phyloP scores from a whole-genome alignment of 106 monocot genomes.

The Vanilla planifolia region DNA sequence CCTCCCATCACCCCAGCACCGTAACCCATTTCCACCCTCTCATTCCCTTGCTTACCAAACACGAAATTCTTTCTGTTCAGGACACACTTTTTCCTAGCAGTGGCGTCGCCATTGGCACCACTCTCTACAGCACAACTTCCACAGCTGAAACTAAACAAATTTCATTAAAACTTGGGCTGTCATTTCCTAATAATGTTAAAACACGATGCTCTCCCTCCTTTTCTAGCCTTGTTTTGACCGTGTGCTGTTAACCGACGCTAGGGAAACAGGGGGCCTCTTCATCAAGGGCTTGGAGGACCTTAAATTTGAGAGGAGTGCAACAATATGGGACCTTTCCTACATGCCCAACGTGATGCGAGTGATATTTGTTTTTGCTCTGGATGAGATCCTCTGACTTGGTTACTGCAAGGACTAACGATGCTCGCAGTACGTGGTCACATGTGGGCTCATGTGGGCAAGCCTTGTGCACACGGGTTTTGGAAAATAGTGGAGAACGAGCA shows the following conservation, averaged over 20 bases:
- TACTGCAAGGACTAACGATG: background rate
- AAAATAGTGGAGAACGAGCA: background rate
- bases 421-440: conserved; percentile 11
- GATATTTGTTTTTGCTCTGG: conserved; percentile 1
- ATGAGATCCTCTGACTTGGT: background rate
- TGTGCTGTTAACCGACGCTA: conserved; percentile 5
- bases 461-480: background rate
- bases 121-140: conserved; percentile 18
- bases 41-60: background rate
- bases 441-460: conserved; percentile 20
- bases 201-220: background rate
- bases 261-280: background rate
- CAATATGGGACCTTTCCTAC: too few relatives aligned
- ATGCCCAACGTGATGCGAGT: too few relatives aligned
- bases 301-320: too few relatives aligned
- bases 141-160: conserved; percentile 20
- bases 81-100: conserved; percentile 22
- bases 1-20: conserved; percentile 2
- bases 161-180: conserved; percentile 31
- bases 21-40: background rate
- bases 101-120: conserved; percentile 11
- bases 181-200: background rate
- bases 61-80: conserved; percentile 24
- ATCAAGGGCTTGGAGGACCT: background rate
- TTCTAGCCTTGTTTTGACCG: conserved; percentile 11